phyloP scores from a whole-genome alignment of 2,329 filamentous ascomycete genomes.

The Sclerotinia sclerotiorum region DNA sequence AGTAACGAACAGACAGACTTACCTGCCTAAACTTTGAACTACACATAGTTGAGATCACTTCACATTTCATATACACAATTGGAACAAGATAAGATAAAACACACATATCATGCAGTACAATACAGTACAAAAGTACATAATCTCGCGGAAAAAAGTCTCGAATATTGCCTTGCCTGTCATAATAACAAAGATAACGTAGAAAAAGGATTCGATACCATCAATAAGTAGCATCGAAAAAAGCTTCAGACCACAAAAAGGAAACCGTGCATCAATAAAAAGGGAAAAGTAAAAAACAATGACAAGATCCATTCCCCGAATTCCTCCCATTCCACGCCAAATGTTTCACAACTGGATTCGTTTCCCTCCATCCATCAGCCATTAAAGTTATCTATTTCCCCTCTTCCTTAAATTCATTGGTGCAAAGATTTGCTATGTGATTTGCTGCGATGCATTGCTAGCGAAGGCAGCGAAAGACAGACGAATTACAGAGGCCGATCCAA shows the following conservation, averaged over 20 bases:
- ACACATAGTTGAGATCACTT: background rate
- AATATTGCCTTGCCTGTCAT: slow-evolving; percentile 26
- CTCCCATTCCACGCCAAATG: slow-evolving; percentile 35
- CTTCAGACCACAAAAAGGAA: slow-evolving; percentile 18
- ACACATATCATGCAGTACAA: slow-evolving; percentile 13
- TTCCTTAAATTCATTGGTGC: slow-evolving; percentile 23
- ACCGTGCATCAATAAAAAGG: slow-evolving; percentile 25
- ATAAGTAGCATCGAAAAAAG: slow-evolving; percentile 20
- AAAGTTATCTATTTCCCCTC: slow-evolving; percentile 35
- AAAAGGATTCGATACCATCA: slow-evolving; percentile 12
- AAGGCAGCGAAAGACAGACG: slow-evolving; percentile 32
- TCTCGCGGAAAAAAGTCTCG: slow-evolving; percentile 21
- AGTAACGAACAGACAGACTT: background rate
- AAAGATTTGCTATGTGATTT: slow-evolving; percentile 29
- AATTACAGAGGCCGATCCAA: slow-evolving; percentile 37
- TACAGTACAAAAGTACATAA: slow-evolving; percentile 16
- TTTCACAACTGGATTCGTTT: slow-evolving; percentile 31
- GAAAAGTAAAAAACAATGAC: slow-evolving; percentile 19
- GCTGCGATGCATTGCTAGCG: slow-evolving; percentile 27
- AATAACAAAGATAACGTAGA: slow-evolving; percentile 29
- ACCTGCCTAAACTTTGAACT: background rate
- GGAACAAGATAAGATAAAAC: background rate
- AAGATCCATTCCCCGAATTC: slow-evolving; percentile 31
- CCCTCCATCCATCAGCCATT: slow-evolving; percentile 36
- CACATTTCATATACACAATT: background rate